phyloP scores from a whole-genome alignment of 1,284 basidiomycete species.

The Waitea zeae region DNA sequence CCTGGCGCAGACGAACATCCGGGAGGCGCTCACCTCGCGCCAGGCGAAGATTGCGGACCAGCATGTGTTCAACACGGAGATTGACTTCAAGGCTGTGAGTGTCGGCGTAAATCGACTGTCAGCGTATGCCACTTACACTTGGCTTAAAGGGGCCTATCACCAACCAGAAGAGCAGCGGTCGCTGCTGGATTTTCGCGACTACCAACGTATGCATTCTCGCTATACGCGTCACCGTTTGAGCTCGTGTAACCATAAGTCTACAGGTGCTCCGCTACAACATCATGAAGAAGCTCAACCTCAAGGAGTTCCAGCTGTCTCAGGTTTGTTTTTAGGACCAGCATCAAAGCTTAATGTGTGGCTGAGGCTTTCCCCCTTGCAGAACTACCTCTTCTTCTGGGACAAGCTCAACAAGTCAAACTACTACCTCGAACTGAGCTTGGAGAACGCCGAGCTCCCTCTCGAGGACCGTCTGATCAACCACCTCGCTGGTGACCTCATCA shows the following conservation, averaged over 20 bases:
- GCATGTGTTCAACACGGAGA: slow-evolving; percentile 73
- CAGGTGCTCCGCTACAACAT: slow-evolving; percentile 72
- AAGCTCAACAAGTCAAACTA: slow-evolving; percentile 93
- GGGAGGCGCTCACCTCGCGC: slow-evolving; percentile 47
- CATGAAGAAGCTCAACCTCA: slow-evolving; percentile 73
- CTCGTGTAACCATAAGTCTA: no score
- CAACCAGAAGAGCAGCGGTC: slow-evolving; percentile 72
- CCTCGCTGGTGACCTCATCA: slow-evolving; percentile 65
- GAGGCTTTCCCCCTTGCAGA: slow-evolving; percentile 19
- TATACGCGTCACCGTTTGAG: no score
- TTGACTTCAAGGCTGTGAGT: slow-evolving; percentile 71
- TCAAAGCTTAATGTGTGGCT: slow-evolving; percentile 6
- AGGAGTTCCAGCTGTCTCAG: slow-evolving; percentile 83
- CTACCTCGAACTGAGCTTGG: slow-evolving; percentile 79
- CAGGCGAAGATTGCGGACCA: slow-evolving; percentile 44
- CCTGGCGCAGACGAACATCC: slow-evolving; percentile 60
- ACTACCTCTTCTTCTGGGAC: slow-evolving; percentile 88
- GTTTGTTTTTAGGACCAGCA: slow-evolving; percentile 15
- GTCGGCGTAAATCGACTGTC: no score
- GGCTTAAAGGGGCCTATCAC: no score
- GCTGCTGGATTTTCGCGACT: slow-evolving; percentile 89
- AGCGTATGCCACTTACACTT: no score
- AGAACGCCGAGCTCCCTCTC: slow-evolving; percentile 65
- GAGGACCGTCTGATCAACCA: slow-evolving; percentile 72
- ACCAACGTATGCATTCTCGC: no score